Evolutionary conservation across 2,329 filamentous ascomycete genomes (phyloP), one percentile per base, ranked within the genome.

Genomic region (Alternaria sp.): DNA sequence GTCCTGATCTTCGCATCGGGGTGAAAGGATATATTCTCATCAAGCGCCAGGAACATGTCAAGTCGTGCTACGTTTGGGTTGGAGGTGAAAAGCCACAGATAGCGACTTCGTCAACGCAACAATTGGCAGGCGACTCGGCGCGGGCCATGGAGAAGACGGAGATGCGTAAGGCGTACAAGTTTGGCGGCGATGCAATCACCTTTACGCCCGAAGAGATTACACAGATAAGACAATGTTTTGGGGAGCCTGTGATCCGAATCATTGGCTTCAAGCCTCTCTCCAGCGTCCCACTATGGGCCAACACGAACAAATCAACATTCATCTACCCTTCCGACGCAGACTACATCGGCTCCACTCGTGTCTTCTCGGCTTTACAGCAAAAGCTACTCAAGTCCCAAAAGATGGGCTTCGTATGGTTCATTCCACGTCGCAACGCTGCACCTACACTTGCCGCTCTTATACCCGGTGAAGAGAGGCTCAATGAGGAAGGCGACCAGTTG

Each of bases 261-360:
- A 91, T 99, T 60, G 96, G 96, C 6, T 99, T 99, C 85, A 99
- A 98, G 77, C 89, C 93, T 7, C 84, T 92, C 26, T 88, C 87
- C 1, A 83, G 88, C 72, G 83, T 97, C 2, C 91, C 92, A 0
- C 84, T 91, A 17, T 97, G 95, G 93, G 92, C 93, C 2, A 93
- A 92, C 32, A 85, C 92, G 52, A 93, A 92, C 75, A 93, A 94
- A 71, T 92, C 94, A 0, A 93, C 89, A 0, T 99, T 97, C 79
- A 92, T 99, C 62, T 98, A 97, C 74, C 96, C 96, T 0, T 96
- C 91, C 17, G 96, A 99, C 80, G 90, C 93, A 67, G 91, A 93
- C 65, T 97, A 90, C 72, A 87, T 97, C 25, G 96, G 96, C 19
- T 98, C 94, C 1, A 96, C 93, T 0, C 90, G 96, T 8, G 93